Base-by-base conservation (phyloP, 306 rosid species). In the Myrica gale region DNA sequence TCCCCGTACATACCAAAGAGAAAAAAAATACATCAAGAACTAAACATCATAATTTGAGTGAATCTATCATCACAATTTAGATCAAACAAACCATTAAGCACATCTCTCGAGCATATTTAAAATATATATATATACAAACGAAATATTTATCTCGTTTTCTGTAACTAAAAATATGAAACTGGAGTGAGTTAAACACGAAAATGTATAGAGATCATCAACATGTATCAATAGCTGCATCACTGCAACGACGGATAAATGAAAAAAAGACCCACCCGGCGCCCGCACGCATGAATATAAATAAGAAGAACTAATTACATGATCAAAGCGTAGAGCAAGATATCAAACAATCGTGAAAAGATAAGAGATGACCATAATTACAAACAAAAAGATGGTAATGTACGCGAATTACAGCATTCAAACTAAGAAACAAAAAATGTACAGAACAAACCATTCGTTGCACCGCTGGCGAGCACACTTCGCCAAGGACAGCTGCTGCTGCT, bases 371-470 rank as follows among this genome's bases (percentile, higher is more conserved):
- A 23, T 15, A 37, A 51, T 67, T 17, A 41, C 41, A 71, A 80
- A 19, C 19, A 56, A 51, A 56, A 72, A 75, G 6, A 75, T 63
- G 69, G 57, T 12, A 65, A 13, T 1, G 39, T 1, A 20, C 39
- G 52, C 23, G 72, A 75, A 73, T 37, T 8, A 57, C 54, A 67
- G 52, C 55, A 73, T 2, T 47, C 51, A 69, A 83, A 48, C 58
- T 4, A 37, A 60, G 51, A 74, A 32, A 50, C 26, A 13, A 20
- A 63, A 57, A 12, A 70, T 78, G 45, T 26, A 75, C 51, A 51
- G 83, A 82, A 86, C 90, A 75, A 84, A 96, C 99, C 99, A 96
- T 88, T 96, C 99, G 70, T 83, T 91, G 93, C 81, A 87, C 75
- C 92, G 82, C 60, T 90, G 98, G 76, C 91, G 80, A 7, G 88